These are phyloP conservation scores for Malbranchea zuffiana DNA, from an alignment of 2,329 filamentous ascomycete species.

Conservation along the genomic window DNA sequence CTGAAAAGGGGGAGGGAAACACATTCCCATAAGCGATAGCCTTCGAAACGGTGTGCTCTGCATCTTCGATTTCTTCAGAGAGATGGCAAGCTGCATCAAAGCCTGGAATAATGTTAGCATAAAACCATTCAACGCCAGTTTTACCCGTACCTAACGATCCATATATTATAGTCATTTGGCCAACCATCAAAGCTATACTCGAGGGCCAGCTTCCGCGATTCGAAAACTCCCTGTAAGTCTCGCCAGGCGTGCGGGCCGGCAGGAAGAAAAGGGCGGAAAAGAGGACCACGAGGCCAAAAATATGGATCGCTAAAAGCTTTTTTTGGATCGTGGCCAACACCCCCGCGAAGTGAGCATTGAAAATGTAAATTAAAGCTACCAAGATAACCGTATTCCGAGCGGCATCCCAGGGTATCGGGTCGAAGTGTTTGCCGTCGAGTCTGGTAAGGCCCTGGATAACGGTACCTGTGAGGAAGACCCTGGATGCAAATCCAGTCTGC, in stretches of 20 bases:
- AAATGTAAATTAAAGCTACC: constrained; percentile 18
- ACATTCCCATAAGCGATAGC: constrained; percentile 27
- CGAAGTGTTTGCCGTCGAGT: constrained; percentile 22
- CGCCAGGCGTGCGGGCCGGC: constrained; percentile 18
- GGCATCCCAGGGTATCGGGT: constrained; percentile 22
- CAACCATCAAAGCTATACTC: constrained; percentile 30
- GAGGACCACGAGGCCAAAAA: constrained; percentile 25
- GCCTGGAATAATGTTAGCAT: constrained; percentile 6
- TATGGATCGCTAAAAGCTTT: constrained; percentile 24
- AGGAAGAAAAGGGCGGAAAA: constrained; percentile 24
- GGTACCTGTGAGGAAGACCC: constrained; percentile 23
- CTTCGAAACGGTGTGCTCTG: constrained; percentile 26
- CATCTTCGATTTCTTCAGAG: constrained; percentile 32
- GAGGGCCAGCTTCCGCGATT: constrained; percentile 21
- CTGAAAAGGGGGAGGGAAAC: constrained; percentile 28
- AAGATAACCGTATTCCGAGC: constrained; percentile 21
- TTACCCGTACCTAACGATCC: constrained; percentile 24
- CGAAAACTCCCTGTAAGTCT: constrained; percentile 19
- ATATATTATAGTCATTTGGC: constrained; percentile 33
- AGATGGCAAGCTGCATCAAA: constrained; percentile 20
- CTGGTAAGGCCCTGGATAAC: constrained; percentile 27
- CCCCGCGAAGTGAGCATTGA: constrained; percentile 23
- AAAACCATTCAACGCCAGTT: not conserved
- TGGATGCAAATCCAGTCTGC: constrained; percentile 21
- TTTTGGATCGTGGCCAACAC: constrained; percentile 24